phyloP scores from a whole-genome alignment of 148 eudicot genomes.

The Fagopyrum esculentum region DNA sequence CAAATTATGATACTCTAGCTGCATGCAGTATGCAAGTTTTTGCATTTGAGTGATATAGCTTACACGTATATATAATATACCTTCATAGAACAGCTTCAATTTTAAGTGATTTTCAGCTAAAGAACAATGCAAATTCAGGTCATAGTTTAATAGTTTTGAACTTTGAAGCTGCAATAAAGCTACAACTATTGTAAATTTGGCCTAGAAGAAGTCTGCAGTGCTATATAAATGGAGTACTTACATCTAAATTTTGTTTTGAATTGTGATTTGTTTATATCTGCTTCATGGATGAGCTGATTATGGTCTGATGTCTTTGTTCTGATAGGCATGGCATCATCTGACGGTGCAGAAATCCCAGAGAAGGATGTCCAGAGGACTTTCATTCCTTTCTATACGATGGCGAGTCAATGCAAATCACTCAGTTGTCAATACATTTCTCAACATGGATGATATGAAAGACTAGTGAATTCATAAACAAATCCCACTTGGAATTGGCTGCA shows the following conservation, averaged over 20 bases:
- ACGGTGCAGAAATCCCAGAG: slow-evolving; percentile 56
- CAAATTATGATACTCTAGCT: background rate
- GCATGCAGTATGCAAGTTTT: background rate
- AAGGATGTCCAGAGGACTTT: slow-evolving; percentile 18
- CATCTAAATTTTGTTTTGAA: too few species aligned
- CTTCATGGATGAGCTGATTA: background rate
- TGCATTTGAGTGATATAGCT: background rate
- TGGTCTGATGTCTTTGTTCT: background rate
- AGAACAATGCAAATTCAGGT: background rate
- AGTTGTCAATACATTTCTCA: too few species aligned
- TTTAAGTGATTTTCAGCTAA: background rate
- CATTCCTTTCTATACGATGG: too few species aligned
- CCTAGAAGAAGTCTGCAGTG: background rate
- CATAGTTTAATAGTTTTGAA: background rate
- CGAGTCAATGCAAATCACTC: too few species aligned
- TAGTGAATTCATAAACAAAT: too few species aligned
- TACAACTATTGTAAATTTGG: background rate
- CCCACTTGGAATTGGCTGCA: too few species aligned
- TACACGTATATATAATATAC: too few species aligned
- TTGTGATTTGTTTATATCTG: background rate
- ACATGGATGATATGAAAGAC: too few species aligned
- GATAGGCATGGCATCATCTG: slow-evolving; percentile 67
- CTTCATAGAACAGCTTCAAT: background rate
- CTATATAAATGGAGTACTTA: background rate
- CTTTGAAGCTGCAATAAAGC: background rate